Base-by-base conservation (phyloP, 371 early-diverging fungal genomes). In the Gilbertella persicaria region DNA sequence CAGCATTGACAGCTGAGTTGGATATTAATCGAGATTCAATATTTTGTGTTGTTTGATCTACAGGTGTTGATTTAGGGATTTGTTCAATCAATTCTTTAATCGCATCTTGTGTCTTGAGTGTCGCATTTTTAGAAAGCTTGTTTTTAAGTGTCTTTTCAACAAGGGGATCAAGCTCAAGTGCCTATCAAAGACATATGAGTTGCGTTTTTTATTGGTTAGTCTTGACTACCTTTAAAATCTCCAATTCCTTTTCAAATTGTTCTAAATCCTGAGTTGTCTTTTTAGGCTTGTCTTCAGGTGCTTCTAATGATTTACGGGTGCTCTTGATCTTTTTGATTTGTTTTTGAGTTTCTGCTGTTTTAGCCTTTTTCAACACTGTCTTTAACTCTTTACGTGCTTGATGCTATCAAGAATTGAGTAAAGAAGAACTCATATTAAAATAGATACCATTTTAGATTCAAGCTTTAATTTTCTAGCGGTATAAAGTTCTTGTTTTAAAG, bases 331-430 rank as follows among this genome's bases (percentile, higher is more conserved):
- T 67, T 35, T 67, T 72, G 35, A 60, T 49, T 37, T 69, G 73
- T 23, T 64, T 67, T 55, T 66, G 73, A 35, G 52, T 49, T 53
- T 76, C 77, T 4, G 41, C 36, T 2, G 45, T 40, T 30, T 66
- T 70, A 25, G 64, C 56, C 25, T 76, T 76, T 33, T 76, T 76
- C 17, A 73, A 42, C 17, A 55, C 53, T 19, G 53, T 36, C 16
- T 55, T 60, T 2, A 73, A 16, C n/a, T 71, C 77, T 45, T 58
- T 70, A 23, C 50, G 54, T 17, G 60, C 62, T 47, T 76, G 77
- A 51, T 68, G 66, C 77, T 76, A 45, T 21, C 16, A 26, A 25
- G 8, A 41, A 21, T 16, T 41, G 41, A 41, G 5, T 8, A 23
- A 23, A 23, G 4, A 16, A 41, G 41, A 5, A 21, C 5, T 8